These are phyloP conservation scores for Nemania sp. DNA, from an alignment of 2,329 filamentous ascomycete species.

Conservation along the genomic window DNA sequence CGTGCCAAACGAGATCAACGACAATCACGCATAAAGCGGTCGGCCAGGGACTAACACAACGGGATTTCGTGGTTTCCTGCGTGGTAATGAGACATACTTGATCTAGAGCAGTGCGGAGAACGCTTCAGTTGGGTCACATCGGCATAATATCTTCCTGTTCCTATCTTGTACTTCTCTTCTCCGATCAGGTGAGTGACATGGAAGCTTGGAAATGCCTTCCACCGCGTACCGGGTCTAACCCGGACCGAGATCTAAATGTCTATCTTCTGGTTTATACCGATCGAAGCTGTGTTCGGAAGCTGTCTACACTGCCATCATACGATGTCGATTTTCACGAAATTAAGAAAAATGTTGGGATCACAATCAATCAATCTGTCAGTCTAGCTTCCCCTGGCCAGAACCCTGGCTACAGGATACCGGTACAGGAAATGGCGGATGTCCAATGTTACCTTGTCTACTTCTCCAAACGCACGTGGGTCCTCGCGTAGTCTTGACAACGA, in stretches of 20 bases:
- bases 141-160: background rate
- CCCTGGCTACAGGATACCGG: background rate
- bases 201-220: background rate
- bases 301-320: background rate
- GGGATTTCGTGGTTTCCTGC: background rate
- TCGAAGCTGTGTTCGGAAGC: too few relatives aligned
- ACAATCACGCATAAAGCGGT: background rate
- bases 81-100: background rate
- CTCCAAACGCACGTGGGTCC: slow-evolving; percentile 4
- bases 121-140: background rate
- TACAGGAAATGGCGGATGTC: background rate
- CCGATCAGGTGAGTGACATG: background rate
- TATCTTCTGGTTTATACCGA: too few relatives aligned
- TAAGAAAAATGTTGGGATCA: background rate
- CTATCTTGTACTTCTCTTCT: slow-evolving; percentile 4
- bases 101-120: background rate
- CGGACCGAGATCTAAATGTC: too few relatives aligned
- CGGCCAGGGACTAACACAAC: background rate
- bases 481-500: background rate
- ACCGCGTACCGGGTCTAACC: too few relatives aligned
- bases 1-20: background rate
- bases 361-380: background rate
- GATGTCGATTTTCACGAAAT: background rate
- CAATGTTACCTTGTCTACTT: slow-evolving; percentile 9
- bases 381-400: background rate